Percentiles rank a stretch among this genome's conserved stretches.
Conservation (phyloP, 2,329 filamentous ascomycete species). For the Botrytis porri region DNA sequence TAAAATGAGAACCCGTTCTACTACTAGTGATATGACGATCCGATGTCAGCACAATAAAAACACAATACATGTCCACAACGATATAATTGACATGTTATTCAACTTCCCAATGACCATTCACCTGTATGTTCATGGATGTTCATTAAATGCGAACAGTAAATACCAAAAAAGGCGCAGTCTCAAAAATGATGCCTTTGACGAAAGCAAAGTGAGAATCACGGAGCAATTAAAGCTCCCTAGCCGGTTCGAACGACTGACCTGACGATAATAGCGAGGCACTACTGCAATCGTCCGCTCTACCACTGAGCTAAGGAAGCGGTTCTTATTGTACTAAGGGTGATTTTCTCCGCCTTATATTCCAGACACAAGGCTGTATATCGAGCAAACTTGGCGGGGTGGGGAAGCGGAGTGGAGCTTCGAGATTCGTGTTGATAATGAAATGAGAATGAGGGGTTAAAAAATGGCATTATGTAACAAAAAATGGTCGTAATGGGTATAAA, state of each 20-base stretch:
- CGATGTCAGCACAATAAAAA: too few species aligned
- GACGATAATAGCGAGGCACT: not conserved
- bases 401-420: not conserved
- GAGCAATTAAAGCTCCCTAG: slow-evolving; percentile 12
- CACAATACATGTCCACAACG: too few species aligned
- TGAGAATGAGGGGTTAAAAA: accelerated
- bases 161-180: not conserved
- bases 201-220: not conserved
- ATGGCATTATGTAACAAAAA: accelerated
- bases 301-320: slow-evolving; percentile 17
- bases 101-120: too few species aligned
- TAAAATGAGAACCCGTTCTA: too few species aligned
- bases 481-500: accelerated
- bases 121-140: not conserved
- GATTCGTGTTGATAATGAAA: not conserved
- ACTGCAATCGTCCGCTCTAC: slow-evolving; percentile 19
- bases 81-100: too few species aligned
- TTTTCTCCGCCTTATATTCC: accelerated
- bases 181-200: too few species aligned
- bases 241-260: slow-evolving; percentile 19
- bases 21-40: too few species aligned
- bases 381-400: not conserved
- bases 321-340: accelerated
- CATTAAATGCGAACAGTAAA: not conserved
- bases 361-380: accelerated